Percentiles rank a stretch among this genome's conserved stretches.
These are phyloP conservation scores for Fusarium neocosmosporiellum DNA, from an alignment of 2,329 filamentous ascomycete species.

Conservation along the genomic window DNA sequence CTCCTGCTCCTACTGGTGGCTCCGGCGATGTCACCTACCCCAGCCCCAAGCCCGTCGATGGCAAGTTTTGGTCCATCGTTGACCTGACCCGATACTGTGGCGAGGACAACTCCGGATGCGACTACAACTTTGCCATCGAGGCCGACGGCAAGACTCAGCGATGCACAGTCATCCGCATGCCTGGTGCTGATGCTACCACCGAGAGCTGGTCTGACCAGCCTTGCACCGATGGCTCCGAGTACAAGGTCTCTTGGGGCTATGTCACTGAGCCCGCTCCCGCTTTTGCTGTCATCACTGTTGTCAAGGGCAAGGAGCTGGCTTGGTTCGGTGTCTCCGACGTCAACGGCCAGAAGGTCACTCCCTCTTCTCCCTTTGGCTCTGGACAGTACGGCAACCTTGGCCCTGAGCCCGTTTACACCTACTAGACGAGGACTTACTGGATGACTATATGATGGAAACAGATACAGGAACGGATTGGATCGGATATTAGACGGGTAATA, in stretches of 20 bases:
- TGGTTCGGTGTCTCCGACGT: slow-evolving; percentile 34
- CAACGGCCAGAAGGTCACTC: slow-evolving; percentile 29
- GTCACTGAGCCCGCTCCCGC: slow-evolving; percentile 28
- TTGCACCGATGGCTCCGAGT: slow-evolving; percentile 21
- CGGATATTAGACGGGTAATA: neutral
- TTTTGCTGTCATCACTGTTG: slow-evolving; percentile 31
- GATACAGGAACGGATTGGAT: neutral
- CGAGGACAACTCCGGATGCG: slow-evolving; percentile 23
- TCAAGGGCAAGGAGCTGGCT: slow-evolving; percentile 28
- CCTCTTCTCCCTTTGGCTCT: slow-evolving; percentile 27
- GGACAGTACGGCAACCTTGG: slow-evolving; percentile 25
- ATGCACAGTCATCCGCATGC: slow-evolving; percentile 28
- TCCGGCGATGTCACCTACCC: slow-evolving; percentile 5
- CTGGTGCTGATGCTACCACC: slow-evolving; percentile 19
- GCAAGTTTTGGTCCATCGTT: slow-evolving; percentile 22
- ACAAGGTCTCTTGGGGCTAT: slow-evolving; percentile 34
- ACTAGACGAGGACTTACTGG: neutral
- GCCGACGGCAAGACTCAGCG: slow-evolving; percentile 27
- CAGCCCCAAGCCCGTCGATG: slow-evolving; percentile 10
- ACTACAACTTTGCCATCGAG: slow-evolving; percentile 32
- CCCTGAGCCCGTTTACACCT: slow-evolving; percentile 32
- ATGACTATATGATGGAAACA: neutral
- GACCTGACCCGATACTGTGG: slow-evolving; percentile 32
- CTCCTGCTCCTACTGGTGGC: neutral
- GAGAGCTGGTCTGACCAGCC: slow-evolving; percentile 33